A percentile compares a stretch with the other conserved stretches of the same genome.
Evolutionary conservation across 345 rosid genomes (phyloP).

Genomic region (Citrus trifoliata): DNA sequence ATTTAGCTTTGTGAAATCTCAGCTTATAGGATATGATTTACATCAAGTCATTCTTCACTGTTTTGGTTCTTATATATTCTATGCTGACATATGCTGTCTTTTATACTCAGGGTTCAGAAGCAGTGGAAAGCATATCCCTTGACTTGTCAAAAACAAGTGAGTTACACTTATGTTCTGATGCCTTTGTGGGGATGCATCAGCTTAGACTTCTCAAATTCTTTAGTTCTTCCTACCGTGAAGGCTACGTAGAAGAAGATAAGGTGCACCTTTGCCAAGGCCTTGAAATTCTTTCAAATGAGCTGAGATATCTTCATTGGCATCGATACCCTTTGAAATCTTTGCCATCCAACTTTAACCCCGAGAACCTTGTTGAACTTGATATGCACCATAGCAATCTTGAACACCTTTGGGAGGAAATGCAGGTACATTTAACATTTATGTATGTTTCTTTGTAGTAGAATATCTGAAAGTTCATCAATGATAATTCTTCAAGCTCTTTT

Average conservation of each 20-base stretch:
- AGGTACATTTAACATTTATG: not conserved
- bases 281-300: slow-evolving; percentile 5
- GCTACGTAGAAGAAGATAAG: not conserved
- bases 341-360: not conserved
- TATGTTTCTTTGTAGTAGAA: not conserved
- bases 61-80: not conserved
- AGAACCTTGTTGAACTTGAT: not conserved
- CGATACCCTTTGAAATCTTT: not conserved
- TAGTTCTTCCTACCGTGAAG: not conserved
- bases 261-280: slow-evolving; percentile 1
- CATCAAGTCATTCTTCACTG: not conserved
- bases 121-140: not conserved
- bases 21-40: not conserved
- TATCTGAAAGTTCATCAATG: not conserved
- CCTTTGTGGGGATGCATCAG: not conserved
- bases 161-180: not conserved
- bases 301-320: slow-evolving; percentile 1
- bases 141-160: not conserved
- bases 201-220: not conserved
- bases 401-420: not conserved
- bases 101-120: not conserved
- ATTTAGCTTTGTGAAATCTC: not conserved
- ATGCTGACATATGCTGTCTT: not conserved
- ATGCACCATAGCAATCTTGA: not conserved
- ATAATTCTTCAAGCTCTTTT: not conserved